Evolutionary conservation across 1,284 basidiomycete genomes (phyloP), one percentile per base, ranked within the genome.

Genomic region (Malassezia nana): DNA sequence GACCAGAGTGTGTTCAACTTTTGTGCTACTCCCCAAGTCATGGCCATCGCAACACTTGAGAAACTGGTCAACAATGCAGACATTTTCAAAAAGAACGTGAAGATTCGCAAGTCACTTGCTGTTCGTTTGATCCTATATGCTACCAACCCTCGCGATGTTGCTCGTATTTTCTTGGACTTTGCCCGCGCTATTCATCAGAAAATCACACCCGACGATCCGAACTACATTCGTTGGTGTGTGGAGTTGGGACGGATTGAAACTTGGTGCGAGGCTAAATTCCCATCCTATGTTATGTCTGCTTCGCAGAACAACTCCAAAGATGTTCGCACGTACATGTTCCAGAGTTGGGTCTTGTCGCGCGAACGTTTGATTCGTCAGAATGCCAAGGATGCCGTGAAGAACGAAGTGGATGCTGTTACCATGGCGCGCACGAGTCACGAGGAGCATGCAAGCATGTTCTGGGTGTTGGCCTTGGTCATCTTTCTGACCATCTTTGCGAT

Each of bases 1-100:
- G 91, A 87, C 76, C 92, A 96, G 77, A 85, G 81, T 55, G 83
- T 95, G 25, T 98, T 98, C 80, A 89, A 89, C 76, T 98, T 98
- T 77, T 90, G 88, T 66, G 89, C 92, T 3, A 89, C 96, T 57
- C 92, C 92, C 9, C 88, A 87, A 29, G 82, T 84, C 20, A 96
- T 98, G 92, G 90, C 92, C 0, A 86, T 98, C 64, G 91, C 94
- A 6, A 98, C 91, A 6, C 79, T 98, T 24, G 82, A 86, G 45
- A 75, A 86, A 49, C 92, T 90, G 76, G 94, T 91, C 77, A 88
- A 87, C 86, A 98, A 98, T 77, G 81, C 83, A 1, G 78, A 80
- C n/a, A 86, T 98, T 78, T 83, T 95, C 75, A 81, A 86, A 66
- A 77, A 81, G 67, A 94, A 95, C 69, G 84, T 96, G 75, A 96